Base-by-base conservation (phyloP, 192 early-diverging fungal species). In the Backusella parvicylindrica region DNA sequence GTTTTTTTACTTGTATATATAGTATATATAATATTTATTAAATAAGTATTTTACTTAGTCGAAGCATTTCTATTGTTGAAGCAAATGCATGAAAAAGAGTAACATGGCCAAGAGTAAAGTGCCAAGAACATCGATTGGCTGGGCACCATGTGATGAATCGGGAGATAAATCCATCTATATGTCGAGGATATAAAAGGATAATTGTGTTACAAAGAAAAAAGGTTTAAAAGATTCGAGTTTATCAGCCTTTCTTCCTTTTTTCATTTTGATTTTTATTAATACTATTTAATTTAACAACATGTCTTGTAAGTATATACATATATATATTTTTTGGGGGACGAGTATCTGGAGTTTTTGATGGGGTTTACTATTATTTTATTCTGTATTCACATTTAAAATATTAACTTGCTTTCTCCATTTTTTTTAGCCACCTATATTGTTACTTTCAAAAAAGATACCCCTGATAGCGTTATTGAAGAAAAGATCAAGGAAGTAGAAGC, bases 371-470 rank as follows among this genome's bases (percentile, higher is more conserved):
- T 28, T 18, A 15, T 71, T 71, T n/a, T 40, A 8, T 72, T 72
- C 49, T 30, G 28, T 31, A n/a, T 18, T 40, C 13, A 12, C 23
- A 23, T 33, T 28, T 71, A 43, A n/a, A 37, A 6, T 32, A 50
- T 33, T 66, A 30, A 66, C 23, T 11, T 31, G 31, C 67, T 31
- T 3, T 36, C 31, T 1, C 28, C 23, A 41, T 64, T 9, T 60
- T 7, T 26, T 26, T 21, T 31, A 78, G 77, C 43, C 67, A 53
- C 79, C n/a, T 77, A 75, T 35, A 82, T 82, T 37, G 80, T 82
- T 40, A 78, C 76, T 36, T 82, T 82, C 76, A 82, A 82, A 35
- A 75, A 66, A 38, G 74, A 71, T 60, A 78, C 80, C 33, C 80
- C 80, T 26, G 63, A 82, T 33, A 64, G 71, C 5, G 74, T 82